Evolutionary conservation across 768 basidiomycete genomes (phyloP).

Genomic region (Zangia roseola): DNA sequence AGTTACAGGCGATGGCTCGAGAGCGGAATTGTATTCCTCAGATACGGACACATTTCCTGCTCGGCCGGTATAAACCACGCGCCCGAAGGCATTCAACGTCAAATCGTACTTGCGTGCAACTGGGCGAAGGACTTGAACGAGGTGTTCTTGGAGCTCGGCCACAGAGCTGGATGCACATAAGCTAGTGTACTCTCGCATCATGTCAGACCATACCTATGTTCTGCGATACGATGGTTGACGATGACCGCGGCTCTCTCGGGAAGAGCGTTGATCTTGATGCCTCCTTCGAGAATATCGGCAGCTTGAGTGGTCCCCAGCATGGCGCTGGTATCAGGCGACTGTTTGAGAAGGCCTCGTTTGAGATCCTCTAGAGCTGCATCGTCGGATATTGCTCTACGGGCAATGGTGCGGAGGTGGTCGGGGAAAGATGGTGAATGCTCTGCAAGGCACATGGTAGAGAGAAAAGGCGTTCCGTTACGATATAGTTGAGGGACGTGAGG

Average conservation of each 20-base stretch:
- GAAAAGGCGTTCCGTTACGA: too few relatives aligned
- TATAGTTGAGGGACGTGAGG: too few relatives aligned
- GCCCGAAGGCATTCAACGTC: constrained; percentile 56
- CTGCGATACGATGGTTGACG: constrained; percentile 69
- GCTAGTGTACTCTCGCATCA: background rate
- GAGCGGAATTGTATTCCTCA: constrained; percentile 45
- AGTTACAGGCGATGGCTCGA: constrained; percentile 68
- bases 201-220: constrained; percentile 44
- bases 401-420: too few relatives aligned
- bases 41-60: constrained; percentile 49
- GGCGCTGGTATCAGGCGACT: too few relatives aligned
- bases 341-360: too few relatives aligned
- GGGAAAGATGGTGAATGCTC: too few relatives aligned
- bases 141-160: constrained; percentile 17
- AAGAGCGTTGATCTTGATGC: too few relatives aligned
- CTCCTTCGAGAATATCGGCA: too few relatives aligned
- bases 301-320: too few relatives aligned
- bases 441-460: too few relatives aligned
- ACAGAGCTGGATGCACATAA: constrained; percentile 13
- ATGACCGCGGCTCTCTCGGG: constrained; percentile 23
- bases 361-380: too few relatives aligned
- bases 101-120: constrained; percentile 55
- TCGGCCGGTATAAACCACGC: constrained; percentile 32
- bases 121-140: constrained; percentile 31
- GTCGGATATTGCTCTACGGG: too few relatives aligned